These are phyloP conservation scores for Saussurea involucrata DNA, from an alignment of 129 eudicot species.

Conservation along the genomic window DNA sequence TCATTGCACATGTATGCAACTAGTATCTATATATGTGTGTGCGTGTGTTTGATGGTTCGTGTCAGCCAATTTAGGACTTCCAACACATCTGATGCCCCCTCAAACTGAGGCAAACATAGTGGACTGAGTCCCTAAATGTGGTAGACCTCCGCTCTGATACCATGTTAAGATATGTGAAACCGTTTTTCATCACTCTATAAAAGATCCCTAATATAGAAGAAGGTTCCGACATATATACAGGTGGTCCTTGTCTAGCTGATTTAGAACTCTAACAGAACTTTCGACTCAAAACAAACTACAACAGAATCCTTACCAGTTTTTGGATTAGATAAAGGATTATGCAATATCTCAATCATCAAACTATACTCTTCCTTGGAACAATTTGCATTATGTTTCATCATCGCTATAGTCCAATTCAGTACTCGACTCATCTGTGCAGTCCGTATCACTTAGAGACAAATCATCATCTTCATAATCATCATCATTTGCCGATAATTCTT, in stretches of 20 bases:
- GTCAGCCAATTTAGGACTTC: neutral
- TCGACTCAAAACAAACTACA: neutral
- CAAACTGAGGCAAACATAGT: neutral
- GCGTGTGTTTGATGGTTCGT: neutral
- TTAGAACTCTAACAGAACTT: neutral
- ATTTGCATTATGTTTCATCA: conserved; percentile 21
- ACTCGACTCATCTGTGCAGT: conserved; percentile 26
- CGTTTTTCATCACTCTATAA: neutral
- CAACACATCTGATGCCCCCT: neutral
- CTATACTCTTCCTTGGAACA: neutral
- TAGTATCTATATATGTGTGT: no score
- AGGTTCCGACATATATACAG: neutral
- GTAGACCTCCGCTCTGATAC: neutral
- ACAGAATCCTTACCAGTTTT: neutral
- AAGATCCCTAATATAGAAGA: neutral
- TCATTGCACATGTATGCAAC: no score
- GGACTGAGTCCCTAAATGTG: neutral
- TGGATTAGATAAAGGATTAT: neutral
- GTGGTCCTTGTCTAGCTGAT: neutral
- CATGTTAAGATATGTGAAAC: neutral
- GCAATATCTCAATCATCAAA: neutral
- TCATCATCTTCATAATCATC: conserved; percentile 20
- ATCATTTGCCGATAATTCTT: conserved; percentile 4
- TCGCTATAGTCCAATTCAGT: conserved; percentile 26
- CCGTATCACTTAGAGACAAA: conserved; percentile 22